phyloP scores from a whole-genome alignment of 768 basidiomycete genomes.

The Pulveroboletus sp. region DNA sequence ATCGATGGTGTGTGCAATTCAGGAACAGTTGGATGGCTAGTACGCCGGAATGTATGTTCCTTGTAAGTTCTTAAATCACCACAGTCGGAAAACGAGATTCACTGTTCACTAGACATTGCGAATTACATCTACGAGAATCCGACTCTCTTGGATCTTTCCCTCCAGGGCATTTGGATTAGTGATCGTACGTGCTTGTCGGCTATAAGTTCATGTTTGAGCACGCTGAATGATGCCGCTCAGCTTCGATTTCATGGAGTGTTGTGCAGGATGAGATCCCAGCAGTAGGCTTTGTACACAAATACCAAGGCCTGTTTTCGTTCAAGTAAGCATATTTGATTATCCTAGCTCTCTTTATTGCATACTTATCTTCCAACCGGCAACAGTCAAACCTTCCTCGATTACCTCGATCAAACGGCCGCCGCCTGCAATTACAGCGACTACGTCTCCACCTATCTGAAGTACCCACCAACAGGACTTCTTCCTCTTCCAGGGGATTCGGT shows the following conservation, averaged over 20 bases:
- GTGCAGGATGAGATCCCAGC: constrained; percentile 71
- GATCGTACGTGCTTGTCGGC: constrained; percentile 50
- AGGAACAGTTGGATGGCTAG: constrained; percentile 30
- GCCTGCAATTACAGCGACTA: constrained; percentile 67
- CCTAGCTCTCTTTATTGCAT: not conserved
- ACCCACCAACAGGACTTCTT: constrained; percentile 61
- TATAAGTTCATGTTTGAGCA: not conserved
- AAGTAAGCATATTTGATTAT: constrained; percentile 51
- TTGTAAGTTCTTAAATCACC: constrained; percentile 34
- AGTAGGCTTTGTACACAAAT: constrained; percentile 72
- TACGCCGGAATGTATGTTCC: constrained; percentile 73
- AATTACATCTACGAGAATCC: too few species aligned
- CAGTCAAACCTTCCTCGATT: constrained; percentile 59
- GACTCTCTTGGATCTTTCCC: too few species aligned
- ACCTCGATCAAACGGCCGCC: constrained; percentile 51
- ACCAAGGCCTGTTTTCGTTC: constrained; percentile 65
- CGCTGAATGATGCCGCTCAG: constrained; percentile 27
- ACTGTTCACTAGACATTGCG: constrained; percentile 56
- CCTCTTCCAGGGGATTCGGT: constrained; percentile 65
- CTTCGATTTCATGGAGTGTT: constrained; percentile 57
- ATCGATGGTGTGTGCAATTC: not conserved
- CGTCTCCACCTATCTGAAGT: constrained; percentile 58
- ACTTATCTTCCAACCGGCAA: not conserved
- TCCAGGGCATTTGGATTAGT: constrained; percentile 70
- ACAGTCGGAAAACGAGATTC: not conserved